Evolutionary conservation across 345 rosid species (phyloP).

Genomic region (Ceriops tagal): DNA sequence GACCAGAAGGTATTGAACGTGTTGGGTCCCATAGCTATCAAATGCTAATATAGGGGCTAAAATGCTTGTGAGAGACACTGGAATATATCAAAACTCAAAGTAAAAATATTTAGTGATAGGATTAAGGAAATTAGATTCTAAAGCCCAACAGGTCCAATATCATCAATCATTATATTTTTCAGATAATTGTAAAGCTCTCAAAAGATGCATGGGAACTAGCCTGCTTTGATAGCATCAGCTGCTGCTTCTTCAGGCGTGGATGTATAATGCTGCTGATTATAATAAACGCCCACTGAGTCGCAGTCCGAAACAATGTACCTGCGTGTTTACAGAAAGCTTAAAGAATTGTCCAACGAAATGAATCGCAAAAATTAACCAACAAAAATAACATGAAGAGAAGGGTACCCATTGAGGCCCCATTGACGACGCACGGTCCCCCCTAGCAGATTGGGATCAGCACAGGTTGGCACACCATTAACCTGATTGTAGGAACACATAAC

Average conservation of each 20-base stretch:
- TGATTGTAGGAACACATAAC: constrained; percentile 39
- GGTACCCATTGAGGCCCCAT: constrained; percentile 30
- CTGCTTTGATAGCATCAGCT: constrained; percentile 84
- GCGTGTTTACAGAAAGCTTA: not conserved
- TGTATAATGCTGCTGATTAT: constrained; percentile 27
- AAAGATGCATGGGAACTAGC: constrained; percentile 19
- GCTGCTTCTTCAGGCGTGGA: constrained; percentile 49
- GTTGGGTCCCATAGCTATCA: no score
- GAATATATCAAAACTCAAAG: no score
- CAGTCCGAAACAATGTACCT: constrained; percentile 37
- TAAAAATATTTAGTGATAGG: no score
- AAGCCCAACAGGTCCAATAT: not conserved
- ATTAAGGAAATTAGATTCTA: not conserved
- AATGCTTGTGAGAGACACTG: no score
- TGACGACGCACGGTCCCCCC: constrained; percentile 22
- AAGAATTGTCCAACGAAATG: not conserved
- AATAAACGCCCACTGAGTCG: constrained; percentile 32
- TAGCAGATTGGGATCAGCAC: constrained; percentile 32
- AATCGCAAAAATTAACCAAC: not conserved
- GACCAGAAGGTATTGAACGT: no score
- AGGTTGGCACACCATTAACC: constrained; percentile 34
- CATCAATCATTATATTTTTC: not conserved
- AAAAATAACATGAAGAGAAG: not conserved
- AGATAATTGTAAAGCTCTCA: no score
- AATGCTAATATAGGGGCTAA: no score